Conservation (phyloP, 2,329 filamentous ascomycete species). For the Apiospora rasikravindrae region DNA sequence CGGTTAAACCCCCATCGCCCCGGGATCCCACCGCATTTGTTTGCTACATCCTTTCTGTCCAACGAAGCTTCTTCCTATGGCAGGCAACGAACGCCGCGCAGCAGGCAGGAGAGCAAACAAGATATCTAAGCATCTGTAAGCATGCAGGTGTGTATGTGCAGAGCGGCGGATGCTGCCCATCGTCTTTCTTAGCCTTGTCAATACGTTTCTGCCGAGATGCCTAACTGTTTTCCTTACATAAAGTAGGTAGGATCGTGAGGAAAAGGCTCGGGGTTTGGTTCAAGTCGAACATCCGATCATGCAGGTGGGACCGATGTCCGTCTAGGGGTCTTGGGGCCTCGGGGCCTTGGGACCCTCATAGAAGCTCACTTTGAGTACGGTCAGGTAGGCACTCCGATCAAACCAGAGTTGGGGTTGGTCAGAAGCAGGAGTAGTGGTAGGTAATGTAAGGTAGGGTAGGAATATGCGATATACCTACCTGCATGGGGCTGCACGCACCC, state of each 20-base stretch:
- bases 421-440: background rate
- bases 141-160: background rate
- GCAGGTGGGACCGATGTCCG: background rate
- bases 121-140: background rate
- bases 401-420: background rate
- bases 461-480: constrained; percentile 14
- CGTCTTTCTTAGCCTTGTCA: background rate
- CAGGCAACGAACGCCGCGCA: background rate
- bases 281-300: constrained; percentile 8
- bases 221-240: background rate
- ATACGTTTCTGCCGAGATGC: background rate
- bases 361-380: background rate
- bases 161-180: background rate
- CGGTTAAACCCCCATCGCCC: constrained; percentile 1
- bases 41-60: background rate
- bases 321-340: background rate
- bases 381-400: background rate
- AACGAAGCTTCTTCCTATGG: background rate
- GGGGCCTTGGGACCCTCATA: background rate
- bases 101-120: background rate
- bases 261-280: background rate
- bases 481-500: background rate
- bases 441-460: background rate
- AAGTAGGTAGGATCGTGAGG: background rate
- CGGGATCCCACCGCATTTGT: background rate